These are phyloP conservation scores for Blastobotrys peoriensis DNA, from an alignment of 805 yeast species.

Conservation along the genomic window DNA sequence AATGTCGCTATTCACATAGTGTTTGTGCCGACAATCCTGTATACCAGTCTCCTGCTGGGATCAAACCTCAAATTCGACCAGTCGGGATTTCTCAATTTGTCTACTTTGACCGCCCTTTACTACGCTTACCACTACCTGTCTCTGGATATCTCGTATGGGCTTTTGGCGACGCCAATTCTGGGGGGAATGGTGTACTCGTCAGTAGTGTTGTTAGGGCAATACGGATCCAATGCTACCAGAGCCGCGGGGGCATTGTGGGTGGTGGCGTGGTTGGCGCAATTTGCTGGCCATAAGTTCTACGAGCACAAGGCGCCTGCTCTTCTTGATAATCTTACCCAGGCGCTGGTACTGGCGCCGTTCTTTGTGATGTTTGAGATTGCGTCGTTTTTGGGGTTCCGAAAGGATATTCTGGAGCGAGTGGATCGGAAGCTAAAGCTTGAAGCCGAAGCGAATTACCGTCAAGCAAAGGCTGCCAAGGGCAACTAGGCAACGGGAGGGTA, in stretches of 20 bases:
- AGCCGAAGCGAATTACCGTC: neutral
- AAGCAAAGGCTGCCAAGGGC: too few species aligned
- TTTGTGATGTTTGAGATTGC: conserved; percentile 77
- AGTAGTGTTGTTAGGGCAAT: conserved; percentile 26
- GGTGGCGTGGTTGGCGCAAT: conserved; percentile 73
- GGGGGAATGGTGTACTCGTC: conserved; percentile 20
- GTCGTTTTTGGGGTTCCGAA: conserved; percentile 58
- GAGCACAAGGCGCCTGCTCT: conserved; percentile 85
- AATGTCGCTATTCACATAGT: conserved; percentile 73
- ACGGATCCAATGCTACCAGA: conserved; percentile 17
- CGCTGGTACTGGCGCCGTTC: conserved; percentile 84
- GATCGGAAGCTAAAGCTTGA: conserved; percentile 33
- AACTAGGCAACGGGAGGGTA: too few species aligned
- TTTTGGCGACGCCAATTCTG: conserved; percentile 38
- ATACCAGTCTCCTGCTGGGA: conserved; percentile 43
- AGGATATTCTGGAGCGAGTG: conserved; percentile 45
- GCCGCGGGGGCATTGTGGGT: conserved; percentile 42
- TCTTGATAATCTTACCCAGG: conserved; percentile 74
- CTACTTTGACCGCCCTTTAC: conserved; percentile 39
- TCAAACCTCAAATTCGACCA: conserved; percentile 24
- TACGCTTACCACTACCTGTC: conserved; percentile 55
- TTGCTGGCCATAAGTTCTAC: conserved; percentile 78
- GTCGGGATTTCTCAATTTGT: conserved; percentile 36
- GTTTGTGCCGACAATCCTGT: conserved; percentile 74
- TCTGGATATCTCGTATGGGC: conserved; percentile 49